Evolutionary conservation across 495 filamentous ascomycete genomes (phyloP).

Genomic region (Tuber indicum): DNA sequence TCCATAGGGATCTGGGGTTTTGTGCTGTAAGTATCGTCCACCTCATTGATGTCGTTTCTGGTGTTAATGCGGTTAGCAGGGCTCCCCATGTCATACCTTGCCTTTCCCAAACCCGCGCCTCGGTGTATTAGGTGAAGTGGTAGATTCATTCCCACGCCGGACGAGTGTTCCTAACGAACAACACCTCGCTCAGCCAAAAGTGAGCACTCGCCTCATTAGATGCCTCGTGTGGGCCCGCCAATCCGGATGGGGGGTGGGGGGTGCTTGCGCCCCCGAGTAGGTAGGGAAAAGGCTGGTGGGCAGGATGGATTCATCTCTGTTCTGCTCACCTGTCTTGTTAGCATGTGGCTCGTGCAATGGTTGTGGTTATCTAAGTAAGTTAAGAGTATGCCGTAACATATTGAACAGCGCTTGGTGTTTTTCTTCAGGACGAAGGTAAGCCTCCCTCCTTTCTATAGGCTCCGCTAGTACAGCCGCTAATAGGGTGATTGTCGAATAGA

Average conservation of each 20-base stretch:
- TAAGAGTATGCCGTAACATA: not conserved
- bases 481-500: not conserved
- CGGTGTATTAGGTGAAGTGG: too few relatives aligned
- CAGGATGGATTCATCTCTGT: not conserved
- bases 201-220: too few relatives aligned
- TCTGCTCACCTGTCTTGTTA: not conserved
- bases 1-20: not conserved
- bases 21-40: not conserved
- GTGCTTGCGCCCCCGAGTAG: not conserved
- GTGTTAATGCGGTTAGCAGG: not conserved
- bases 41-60: not conserved
- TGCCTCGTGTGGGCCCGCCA: not conserved
- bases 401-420: not conserved
- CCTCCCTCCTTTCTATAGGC: not conserved
- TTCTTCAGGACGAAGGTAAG: not conserved
- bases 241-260: too few relatives aligned
- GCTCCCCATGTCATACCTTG: not conserved
- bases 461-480: not conserved
- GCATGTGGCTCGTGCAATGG: not conserved
- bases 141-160: not conserved
- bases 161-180: not conserved
- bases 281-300: not conserved
- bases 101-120: not conserved
- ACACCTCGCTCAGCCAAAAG: not conserved
- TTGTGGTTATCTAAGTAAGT: not conserved